Base-by-base conservation (phyloP, 768 basidiomycete genomes). In the Phaeotremella skinneri region DNA sequence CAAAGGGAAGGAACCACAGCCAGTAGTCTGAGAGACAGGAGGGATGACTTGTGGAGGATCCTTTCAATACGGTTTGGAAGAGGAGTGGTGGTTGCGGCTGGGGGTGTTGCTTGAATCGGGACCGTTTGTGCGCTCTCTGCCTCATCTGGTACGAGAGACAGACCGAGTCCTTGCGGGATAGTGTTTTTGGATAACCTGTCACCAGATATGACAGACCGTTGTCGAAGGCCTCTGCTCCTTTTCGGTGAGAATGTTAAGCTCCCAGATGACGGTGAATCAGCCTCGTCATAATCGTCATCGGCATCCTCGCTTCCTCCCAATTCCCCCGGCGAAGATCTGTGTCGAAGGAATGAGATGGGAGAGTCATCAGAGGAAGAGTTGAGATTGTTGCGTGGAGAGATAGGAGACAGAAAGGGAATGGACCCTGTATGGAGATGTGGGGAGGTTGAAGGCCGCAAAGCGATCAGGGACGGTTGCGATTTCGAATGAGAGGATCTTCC, bases 1-100 rank as follows among this genome's bases (percentile, higher is more conserved):
- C 63, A 68, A 16, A 69, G 30, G 20, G 69, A 61, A 20, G 75
- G 75, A 3, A 74, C 61, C n/a, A 74, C 56, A 9, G 73, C 75
- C 27, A 76, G 54, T 11, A 76, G 49, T 21, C 75, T 45, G n/a
- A 76, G 48, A 0, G 58, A 49, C n/a, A 73, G 59, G 25, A 76
- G 56, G 5, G 65, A 62, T 2, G 63, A 67, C 23, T 61, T 50
- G 9, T 49, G 59, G 25, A 63, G 54, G 31, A 45, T 53, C 4
- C 53, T 37, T 42, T 69, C 62, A 14, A 67, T 56, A 39, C 27
- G 39, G 43, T 16, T 42, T 9, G 61, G 56, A 14, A 63, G 17
- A 34, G 55, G 27, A 1, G 11, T 53, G 14, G 49, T 49, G 17
- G 43, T 45, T n/a, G n/a, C n/a, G n/a, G n/a, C n/a, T n/a, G n/a